A percentile compares a stretch with the other conserved stretches of the same genome.
Conservation (phyloP, 345 rosid genomes). For the Tarenaya hassleriana region DNA sequence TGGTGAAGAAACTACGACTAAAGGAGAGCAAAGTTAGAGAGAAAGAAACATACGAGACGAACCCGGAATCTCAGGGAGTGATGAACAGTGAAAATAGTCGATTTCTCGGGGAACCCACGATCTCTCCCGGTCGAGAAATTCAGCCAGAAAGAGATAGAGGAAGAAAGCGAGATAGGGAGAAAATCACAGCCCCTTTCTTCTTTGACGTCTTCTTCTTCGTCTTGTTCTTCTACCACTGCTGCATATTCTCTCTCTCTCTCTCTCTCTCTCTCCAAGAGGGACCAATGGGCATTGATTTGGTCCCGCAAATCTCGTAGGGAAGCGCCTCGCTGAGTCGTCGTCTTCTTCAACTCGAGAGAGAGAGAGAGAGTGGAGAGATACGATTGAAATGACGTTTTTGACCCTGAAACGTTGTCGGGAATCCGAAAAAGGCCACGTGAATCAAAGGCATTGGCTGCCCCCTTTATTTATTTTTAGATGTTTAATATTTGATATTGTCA, state of each 20-base stretch:
- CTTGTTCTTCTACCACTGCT: background rate
- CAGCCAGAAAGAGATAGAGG: background rate
- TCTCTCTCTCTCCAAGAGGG: constrained; percentile 22
- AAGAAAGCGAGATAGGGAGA: no score
- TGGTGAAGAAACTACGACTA: constrained; percentile 4
- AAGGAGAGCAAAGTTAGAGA: background rate
- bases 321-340: constrained; percentile 29
- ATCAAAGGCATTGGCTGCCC: constrained; percentile 19
- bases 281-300: constrained; percentile 28
- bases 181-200: constrained; percentile 15
- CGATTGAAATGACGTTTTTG: constrained; percentile 16
- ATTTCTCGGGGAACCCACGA: constrained; percentile 9
- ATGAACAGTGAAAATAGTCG: constrained; percentile 36
- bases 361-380: constrained; percentile 21
- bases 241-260: constrained; percentile 3
- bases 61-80: background rate
- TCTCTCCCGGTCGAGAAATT: constrained; percentile 1
- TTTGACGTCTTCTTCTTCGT: constrained; percentile 11
- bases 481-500: constrained; percentile 10
- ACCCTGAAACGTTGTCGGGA: constrained; percentile 23
- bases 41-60: background rate
- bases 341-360: constrained; percentile 7
- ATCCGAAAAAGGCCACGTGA: constrained; percentile 35
- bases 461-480: background rate
- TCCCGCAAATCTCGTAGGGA: constrained; percentile 35